These are phyloP conservation scores for Saccharomyces pastorianus DNA, from an alignment of 1,139 yeast genomes.

Conservation along the genomic window DNA sequence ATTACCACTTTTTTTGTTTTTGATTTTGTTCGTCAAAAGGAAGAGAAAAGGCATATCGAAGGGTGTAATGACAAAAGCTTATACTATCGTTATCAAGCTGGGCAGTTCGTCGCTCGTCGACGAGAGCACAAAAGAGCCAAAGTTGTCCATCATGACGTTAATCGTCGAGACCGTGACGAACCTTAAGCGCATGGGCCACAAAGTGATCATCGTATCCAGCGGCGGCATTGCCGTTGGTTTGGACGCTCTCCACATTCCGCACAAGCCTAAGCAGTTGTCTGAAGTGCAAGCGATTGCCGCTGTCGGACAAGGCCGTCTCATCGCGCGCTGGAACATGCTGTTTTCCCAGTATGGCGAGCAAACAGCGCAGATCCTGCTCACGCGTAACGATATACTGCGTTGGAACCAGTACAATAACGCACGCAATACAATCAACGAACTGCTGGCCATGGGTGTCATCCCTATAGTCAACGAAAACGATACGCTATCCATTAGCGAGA, in stretches of 20 bases:
- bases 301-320: constrained; percentile 82
- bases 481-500: constrained; percentile 80
- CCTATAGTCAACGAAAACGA: constrained; percentile 95
- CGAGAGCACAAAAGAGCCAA: constrained; percentile 76
- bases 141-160: constrained; percentile 79
- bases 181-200: constrained; percentile 76
- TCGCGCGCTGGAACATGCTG: constrained; percentile 80
- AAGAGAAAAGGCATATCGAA: not conserved
- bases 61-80: constrained; percentile 11
- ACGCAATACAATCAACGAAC: constrained; percentile 70
- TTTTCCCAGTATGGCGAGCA: constrained; percentile 75
- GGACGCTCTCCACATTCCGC: constrained; percentile 50
- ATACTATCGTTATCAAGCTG: constrained; percentile 68
- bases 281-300: constrained; percentile 89
- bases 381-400: constrained; percentile 84
- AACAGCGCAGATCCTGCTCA: constrained; percentile 82
- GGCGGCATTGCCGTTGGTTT: constrained; percentile 95
- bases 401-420: constrained; percentile 88
- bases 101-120: constrained; percentile 93
- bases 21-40: not conserved
- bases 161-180: constrained; percentile 83
- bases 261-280: constrained; percentile 67
- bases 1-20: not conserved
- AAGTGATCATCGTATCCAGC: constrained; percentile 76
- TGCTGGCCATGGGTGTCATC: constrained; percentile 76